Percentiles rank a stretch among this genome's conserved stretches.
Conservation (phyloP, 179 eudicot species). For the Sideroxylon spinosum region DNA sequence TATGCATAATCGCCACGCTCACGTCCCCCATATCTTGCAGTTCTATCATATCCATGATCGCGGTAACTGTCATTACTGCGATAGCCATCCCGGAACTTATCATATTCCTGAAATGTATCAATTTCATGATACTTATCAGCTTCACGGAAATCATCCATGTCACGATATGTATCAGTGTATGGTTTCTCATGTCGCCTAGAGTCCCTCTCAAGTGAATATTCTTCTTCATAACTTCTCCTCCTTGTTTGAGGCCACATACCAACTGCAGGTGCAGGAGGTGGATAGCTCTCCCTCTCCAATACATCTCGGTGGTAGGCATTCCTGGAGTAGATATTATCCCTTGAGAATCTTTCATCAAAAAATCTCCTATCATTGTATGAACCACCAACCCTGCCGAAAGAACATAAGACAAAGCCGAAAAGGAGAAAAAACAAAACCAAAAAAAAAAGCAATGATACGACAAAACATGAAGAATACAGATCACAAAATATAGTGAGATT, state of each 20-base stretch:
- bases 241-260: conserved; percentile 78
- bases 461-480: neutral
- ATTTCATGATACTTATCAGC: conserved; percentile 41
- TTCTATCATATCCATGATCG: conserved; percentile 45
- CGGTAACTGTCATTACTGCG: conserved; percentile 31
- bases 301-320: conserved; percentile 57
- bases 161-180: conserved; percentile 56
- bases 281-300: conserved; percentile 68
- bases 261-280: conserved; percentile 58
- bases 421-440: conserved; percentile 25
- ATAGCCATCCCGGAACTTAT: conserved; percentile 30
- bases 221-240: conserved; percentile 83
- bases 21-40: conserved; percentile 63
- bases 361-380: conserved; percentile 90
- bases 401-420: conserved; percentile 29
- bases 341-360: conserved; percentile 70
- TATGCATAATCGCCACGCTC: conserved; percentile 65
- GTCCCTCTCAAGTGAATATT: conserved; percentile 67
- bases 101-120: conserved; percentile 33
- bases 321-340: conserved; percentile 66
- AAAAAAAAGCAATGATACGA: conserved; percentile 16
- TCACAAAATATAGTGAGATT: neutral
- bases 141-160: conserved; percentile 46
- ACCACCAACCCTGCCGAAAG: conserved; percentile 70
- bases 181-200: conserved; percentile 73